Base-by-base conservation (phyloP, 495 filamentous ascomycete species). In the Lasiosphaeria ovina region DNA sequence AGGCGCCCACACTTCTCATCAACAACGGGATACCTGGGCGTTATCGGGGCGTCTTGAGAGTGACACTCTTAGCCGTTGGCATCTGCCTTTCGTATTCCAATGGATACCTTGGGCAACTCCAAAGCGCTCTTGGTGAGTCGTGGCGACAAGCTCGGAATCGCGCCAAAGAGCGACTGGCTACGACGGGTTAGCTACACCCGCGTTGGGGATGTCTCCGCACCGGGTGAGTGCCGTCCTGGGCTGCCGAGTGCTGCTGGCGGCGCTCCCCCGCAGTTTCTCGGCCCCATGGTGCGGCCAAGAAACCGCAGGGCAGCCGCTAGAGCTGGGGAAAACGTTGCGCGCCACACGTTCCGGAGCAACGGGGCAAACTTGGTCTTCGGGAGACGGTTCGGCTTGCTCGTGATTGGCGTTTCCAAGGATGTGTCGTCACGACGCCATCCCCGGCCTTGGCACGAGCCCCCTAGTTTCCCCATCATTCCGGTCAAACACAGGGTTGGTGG, bases 251-350 rank as follows among this genome's bases (percentile, higher is more conserved):
- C 16, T 5, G 44, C 12, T 47, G 44, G 44, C 44, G 44, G 12
- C 2, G 51, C 49, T 40, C 32, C 50, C 40, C 16, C 58, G 45
- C 58, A 51, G 38, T 54, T 57, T 12, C 53, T 54, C 34, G 48
- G 16, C 16, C 4, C 1, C 48, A 31, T 40, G 10, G 52, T 12
- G 35, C 11, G 16, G 12, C 44, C 12, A n/a, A 47, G 16, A 11
- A 9, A n/a, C 1, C 12, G 5, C 5, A 47, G 16, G 44, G 12
- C 44, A 11, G 5, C 16, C 12, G 6, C 12, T 9, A 42, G 4
- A 47, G 16, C 6, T 47, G 12, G 44, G 44, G 44, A n/a, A 47
- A 47, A 47, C 16, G 6, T 11, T n/a, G 5, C 6, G 8, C 6
- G 44, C 12, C 8, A n/a, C 8, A 14, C 5, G 12, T 1, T 8